Conservation (phyloP, 768 basidiomycete species). For the Hypholoma fasciculare region DNA sequence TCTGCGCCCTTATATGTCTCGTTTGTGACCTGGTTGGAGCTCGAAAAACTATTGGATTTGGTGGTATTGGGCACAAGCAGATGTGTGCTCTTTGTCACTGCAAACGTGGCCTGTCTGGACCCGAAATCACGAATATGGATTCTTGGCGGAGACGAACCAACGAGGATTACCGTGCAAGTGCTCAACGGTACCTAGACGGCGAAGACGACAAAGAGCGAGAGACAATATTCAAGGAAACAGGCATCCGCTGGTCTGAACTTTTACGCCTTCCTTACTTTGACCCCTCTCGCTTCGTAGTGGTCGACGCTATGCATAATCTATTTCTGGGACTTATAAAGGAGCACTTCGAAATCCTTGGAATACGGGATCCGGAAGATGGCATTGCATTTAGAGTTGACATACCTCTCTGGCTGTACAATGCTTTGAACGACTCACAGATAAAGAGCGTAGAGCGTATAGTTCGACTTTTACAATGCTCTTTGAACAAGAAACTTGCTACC, state of each 20-base stretch:
- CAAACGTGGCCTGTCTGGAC: background rate
- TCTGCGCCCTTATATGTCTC: background rate
- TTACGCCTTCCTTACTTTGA: background rate
- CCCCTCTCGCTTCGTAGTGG: background rate
- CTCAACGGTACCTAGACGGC: background rate
- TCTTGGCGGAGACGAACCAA: background rate
- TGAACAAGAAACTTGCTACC: too few relatives aligned
- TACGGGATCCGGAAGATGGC: slow-evolving; percentile 15
- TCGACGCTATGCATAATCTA: background rate
- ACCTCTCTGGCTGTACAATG: slow-evolving; percentile 14
- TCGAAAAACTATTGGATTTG: background rate
- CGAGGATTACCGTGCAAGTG: background rate
- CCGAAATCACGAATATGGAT: background rate
- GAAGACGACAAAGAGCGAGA: background rate
- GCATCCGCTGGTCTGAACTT: background rate
- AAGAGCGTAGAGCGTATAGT: background rate
- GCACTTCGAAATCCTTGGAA: slow-evolving; percentile 5
- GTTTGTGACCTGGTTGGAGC: background rate
- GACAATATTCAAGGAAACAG: background rate
- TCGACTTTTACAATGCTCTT: too few relatives aligned
- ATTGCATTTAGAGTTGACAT: slow-evolving; percentile 35
- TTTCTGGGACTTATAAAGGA: background rate
- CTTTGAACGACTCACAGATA: background rate
- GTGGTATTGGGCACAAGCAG: background rate
- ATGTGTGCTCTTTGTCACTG: background rate